These are phyloP conservation scores for Rhodomyrtus tomentosa DNA, from an alignment of 345 rosid species.

Conservation along the genomic window DNA sequence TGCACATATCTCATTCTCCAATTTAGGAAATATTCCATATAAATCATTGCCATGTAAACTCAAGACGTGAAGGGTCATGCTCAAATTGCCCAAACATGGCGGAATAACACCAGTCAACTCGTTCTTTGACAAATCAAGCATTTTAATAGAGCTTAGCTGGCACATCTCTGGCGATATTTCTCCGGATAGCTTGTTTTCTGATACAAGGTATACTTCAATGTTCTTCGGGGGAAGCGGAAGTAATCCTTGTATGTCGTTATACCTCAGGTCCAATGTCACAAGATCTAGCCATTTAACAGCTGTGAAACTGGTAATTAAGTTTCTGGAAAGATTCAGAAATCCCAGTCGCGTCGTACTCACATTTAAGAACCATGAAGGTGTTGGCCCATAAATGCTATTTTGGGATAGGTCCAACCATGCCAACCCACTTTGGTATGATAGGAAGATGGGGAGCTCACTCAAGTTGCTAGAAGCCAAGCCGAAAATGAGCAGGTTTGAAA, in stretches of 20 bases:
- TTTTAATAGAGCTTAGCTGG: not conserved
- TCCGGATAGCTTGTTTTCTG: not conserved
- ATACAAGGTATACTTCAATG: not conserved
- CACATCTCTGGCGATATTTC: not conserved
- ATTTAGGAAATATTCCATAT: not conserved
- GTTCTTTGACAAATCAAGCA: constrained; percentile 6
- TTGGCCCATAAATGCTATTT: constrained; percentile 5
- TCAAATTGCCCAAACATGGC: not conserved
- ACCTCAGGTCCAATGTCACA: not conserved
- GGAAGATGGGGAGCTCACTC: constrained; percentile 10
- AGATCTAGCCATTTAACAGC: not conserved
- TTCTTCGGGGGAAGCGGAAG: not conserved
- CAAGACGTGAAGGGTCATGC: not conserved
- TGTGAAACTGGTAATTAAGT: no score
- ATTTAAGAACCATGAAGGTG: constrained; percentile 7
- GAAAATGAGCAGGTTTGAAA: not conserved
- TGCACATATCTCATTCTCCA: not conserved
- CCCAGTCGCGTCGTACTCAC: not conserved
- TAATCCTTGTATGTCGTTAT: constrained; percentile 3
- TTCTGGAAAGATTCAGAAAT: no score
- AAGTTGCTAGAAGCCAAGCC: constrained; percentile 12
- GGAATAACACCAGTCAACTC: not conserved
- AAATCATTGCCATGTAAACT: not conserved
- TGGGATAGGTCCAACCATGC: not conserved
- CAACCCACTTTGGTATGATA: not conserved